Conservation (phyloP, 495 filamentous ascomycete genomes). For the Rostrohypoxylon terebratum region DNA sequence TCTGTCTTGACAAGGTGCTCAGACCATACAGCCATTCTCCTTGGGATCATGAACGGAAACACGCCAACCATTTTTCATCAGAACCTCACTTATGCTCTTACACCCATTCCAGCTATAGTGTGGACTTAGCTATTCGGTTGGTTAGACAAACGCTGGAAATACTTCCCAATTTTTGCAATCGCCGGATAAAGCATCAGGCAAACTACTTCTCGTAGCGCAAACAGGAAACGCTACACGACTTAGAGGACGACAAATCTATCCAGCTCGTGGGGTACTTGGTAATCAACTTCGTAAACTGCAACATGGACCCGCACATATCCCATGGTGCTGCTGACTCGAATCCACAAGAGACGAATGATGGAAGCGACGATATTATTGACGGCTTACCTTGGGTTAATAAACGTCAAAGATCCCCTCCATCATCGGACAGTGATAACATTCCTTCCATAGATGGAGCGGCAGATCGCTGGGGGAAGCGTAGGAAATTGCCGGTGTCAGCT, state of each 20-base stretch:
- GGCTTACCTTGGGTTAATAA: constrained; percentile 19
- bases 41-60: neutral
- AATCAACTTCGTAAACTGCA: neutral
- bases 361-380: constrained; percentile 26
- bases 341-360: neutral
- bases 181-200: neutral
- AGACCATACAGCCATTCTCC: neutral
- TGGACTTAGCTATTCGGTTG: neutral
- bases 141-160: constrained; percentile 1
- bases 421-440: constrained; percentile 11
- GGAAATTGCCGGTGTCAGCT: constrained; percentile 59
- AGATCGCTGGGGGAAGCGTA: constrained; percentile 39
- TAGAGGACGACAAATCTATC: neutral
- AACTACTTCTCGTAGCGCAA: neutral
- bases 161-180: neutral
- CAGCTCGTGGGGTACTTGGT: constrained; percentile 17
- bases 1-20: neutral
- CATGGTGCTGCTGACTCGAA: neutral
- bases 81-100: neutral
- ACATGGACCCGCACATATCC: constrained; percentile 17
- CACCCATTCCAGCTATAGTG: neutral
- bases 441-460: constrained; percentile 37
- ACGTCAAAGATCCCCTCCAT: constrained; percentile 12
- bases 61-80: neutral
- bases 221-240: constrained; percentile 3